Evolutionary conservation across 805 yeast species (phyloP).

Genomic region (Wickerhamomyces alni): DNA sequence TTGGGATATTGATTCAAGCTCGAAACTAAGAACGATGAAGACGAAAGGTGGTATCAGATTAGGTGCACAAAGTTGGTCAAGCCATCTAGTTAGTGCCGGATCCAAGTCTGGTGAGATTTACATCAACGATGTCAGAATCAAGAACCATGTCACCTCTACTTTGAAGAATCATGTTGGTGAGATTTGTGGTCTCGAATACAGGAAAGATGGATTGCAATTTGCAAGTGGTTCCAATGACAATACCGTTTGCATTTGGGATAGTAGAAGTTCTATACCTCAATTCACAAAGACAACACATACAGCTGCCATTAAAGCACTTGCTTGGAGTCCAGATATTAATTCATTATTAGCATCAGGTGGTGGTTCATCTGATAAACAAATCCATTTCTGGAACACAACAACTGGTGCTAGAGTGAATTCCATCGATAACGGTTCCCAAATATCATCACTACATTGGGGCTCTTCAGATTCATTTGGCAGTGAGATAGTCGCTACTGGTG

Average conservation of each 20-base stretch:
- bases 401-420: constrained; percentile 84
- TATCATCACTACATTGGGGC: constrained; percentile 92
- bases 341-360: constrained; percentile 94
- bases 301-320: constrained; percentile 92
- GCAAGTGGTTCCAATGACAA: constrained; percentile 96
- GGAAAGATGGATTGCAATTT: constrained; percentile 75
- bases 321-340: constrained; percentile 88
- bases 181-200: constrained; percentile 87
- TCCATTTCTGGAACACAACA: constrained; percentile 93
- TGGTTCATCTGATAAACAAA: constrained; percentile 82
- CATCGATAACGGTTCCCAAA: constrained; percentile 90
- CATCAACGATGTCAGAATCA: constrained; percentile 85
- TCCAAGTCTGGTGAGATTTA: constrained; percentile 78
- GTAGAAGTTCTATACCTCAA: constrained; percentile 60
- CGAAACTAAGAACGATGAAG: constrained; percentile 73
- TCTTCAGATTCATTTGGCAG: constrained; percentile 59
- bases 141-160: constrained; percentile 61
- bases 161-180: constrained; percentile 75
- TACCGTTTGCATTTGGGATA: constrained; percentile 89
- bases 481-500: constrained; percentile 92
- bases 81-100: constrained; percentile 79
- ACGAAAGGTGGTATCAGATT: constrained; percentile 67
- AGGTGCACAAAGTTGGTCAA: constrained; percentile 81
- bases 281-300: constrained; percentile 74
- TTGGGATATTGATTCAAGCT: constrained; percentile 82